Conservation (phyloP, 2,329 filamentous ascomycete species). For the Hypoxylon sp. region DNA sequence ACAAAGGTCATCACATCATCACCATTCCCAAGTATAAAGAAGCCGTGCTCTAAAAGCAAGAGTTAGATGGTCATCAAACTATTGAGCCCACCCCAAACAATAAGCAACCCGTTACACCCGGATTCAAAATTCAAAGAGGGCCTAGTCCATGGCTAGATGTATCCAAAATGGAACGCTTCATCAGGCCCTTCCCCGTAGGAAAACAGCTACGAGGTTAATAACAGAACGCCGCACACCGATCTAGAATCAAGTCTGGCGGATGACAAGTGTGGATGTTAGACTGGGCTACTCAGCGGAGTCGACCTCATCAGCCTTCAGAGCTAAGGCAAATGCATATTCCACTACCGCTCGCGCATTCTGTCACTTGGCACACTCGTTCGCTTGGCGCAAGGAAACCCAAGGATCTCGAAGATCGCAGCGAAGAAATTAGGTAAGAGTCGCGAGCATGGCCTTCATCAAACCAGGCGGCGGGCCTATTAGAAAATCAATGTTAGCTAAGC, state of each 20-base stretch:
- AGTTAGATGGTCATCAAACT: conserved; percentile 8
- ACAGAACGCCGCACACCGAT: conserved; percentile 21
- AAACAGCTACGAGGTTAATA: neutral
- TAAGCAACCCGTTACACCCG: conserved; percentile 1
- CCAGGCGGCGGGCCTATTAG: conserved; percentile 72
- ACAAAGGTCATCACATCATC: conserved; percentile 32
- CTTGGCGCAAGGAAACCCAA: neutral
- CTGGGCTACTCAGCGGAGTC: neutral
- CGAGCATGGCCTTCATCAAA: conserved; percentile 78
- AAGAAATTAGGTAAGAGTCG: conserved; percentile 72
- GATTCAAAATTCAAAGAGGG: neutral
- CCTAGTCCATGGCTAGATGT: conserved; percentile 8
- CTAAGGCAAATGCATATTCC: neutral
- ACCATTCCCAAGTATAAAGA: conserved; percentile 3
- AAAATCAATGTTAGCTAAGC: conserved; percentile 44
- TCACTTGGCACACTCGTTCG: neutral
- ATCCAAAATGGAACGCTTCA: conserved; percentile 3
- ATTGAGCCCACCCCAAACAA: conserved; percentile 1
- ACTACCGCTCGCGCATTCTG: neutral
- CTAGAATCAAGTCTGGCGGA: conserved; percentile 11
- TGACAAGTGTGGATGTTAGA: neutral
- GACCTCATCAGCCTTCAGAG: neutral
- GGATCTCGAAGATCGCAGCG: neutral
- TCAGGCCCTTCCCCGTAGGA: neutral
- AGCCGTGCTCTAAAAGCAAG: conserved; percentile 6